Evolutionary conservation across 2,329 filamentous ascomycete genomes (phyloP), one percentile per base, ranked within the genome.

Genomic region (Plenodomus lindquistii): DNA sequence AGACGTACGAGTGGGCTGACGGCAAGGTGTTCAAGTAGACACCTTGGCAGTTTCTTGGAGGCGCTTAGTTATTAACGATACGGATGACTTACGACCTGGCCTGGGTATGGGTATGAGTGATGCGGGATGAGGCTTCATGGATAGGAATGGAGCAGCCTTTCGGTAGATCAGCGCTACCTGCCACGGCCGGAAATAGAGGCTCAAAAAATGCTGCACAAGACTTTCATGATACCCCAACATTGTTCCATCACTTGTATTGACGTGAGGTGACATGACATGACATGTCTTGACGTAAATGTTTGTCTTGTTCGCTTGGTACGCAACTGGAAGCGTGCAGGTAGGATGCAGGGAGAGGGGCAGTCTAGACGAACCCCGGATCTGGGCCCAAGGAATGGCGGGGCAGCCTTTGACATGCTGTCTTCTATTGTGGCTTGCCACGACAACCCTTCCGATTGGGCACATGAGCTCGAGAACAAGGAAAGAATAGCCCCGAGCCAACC

Each of bases 1-100:
- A 97, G 88, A 84, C 87, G 72, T 95, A 92, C 80, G 79, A 85
- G 75, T 90, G 88, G 81, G 88, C 88, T 72, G 87, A 91, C 70
- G 94, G 94, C 75, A 97, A 97, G 86, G 91, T 97, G 76, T 97
- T 97, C 89, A 97, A 97, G 85, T 97, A 96, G 84, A 81, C 31
- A 51, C 48, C 55, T 69, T 50, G 45, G 41, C 40, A 31, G 37
- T 13, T 40, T 39, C 49, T 46, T 49, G 48, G 40, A 42, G 42
- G 42, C 48, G 48, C 48, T 55, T 54, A 50, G 51, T 59, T 52
- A 57, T 49, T 68, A 62, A 67, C 57, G 63, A 67, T 60, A 61
- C 57, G 63, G 62, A 68, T 65, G 65, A 68, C 59, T 67, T 65
- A 67, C 54, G 63, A 67, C 58, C 62, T 57, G 63, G 59, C 50